Percentiles rank a stretch among this genome's conserved stretches.
Evolutionary conservation across 2,329 filamentous ascomycete genomes (phyloP).

Genomic region (Orbilia javanica): DNA sequence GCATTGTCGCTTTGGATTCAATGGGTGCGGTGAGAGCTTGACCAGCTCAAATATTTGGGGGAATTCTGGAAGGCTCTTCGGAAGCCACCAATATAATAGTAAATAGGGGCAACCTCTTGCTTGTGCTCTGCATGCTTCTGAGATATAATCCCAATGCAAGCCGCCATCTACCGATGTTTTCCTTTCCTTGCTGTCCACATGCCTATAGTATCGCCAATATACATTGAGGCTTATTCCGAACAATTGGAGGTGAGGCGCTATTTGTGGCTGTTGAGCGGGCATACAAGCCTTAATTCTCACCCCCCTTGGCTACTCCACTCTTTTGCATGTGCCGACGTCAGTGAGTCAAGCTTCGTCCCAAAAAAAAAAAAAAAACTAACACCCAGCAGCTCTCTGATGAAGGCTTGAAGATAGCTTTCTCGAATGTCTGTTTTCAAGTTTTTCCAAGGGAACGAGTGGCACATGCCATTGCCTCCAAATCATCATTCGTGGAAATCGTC

Average conservation of each 20-base stretch:
- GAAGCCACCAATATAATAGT: background rate
- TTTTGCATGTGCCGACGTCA: conserved; percentile 55
- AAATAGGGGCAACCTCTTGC: background rate
- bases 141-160: background rate
- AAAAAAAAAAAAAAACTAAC: background rate
- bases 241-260: conserved; percentile 31
- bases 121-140: background rate
- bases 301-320: conserved; percentile 31
- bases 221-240: conserved; percentile 37
- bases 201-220: conserved; percentile 30
- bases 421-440: conserved; percentile 21
- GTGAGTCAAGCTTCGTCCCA: conserved; percentile 47
- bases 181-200: conserved; percentile 21
- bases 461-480: conserved; percentile 42
- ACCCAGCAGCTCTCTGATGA: background rate
- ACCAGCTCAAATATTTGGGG: too few relatives aligned
- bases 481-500: conserved; percentile 22
- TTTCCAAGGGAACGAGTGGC: conserved; percentile 10
- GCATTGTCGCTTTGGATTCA: background rate
- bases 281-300: conserved; percentile 52
- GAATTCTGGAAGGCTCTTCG: background rate
- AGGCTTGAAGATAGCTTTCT: background rate
- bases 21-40: too few relatives aligned
- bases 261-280: conserved; percentile 34
- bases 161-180: background rate